Conservation (phyloP, 1,139 yeast genomes). For the Pichia sp. region DNA sequence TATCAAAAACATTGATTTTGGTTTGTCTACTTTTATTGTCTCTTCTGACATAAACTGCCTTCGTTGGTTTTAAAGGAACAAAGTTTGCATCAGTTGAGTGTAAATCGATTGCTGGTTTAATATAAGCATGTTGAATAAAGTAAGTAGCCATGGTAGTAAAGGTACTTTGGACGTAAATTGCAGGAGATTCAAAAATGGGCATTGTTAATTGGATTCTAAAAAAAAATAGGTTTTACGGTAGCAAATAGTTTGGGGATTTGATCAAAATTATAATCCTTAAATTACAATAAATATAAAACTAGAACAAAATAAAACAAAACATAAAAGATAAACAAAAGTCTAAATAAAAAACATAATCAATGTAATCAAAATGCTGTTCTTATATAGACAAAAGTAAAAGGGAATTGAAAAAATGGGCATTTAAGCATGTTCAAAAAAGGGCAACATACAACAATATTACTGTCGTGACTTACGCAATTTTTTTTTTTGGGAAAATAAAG, state of each 20-base stretch:
- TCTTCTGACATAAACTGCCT: slow-evolving; percentile 40
- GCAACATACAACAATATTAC: background rate
- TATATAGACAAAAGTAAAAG: background rate
- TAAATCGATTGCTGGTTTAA: slow-evolving; percentile 33
- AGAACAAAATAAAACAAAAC: background rate
- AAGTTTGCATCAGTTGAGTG: slow-evolving; percentile 35
- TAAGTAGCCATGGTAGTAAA: slow-evolving; percentile 36
- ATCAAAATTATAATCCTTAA: background rate
- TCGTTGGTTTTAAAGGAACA: slow-evolving; percentile 38
- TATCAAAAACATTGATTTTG: slow-evolving; percentile 44
- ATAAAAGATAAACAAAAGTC: background rate
- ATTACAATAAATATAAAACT: background rate
- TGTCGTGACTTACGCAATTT: background rate
- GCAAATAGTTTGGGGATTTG: background rate
- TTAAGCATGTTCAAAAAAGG: background rate
- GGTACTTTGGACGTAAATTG: slow-evolving; percentile 37
- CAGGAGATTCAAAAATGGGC: slow-evolving; percentile 40
- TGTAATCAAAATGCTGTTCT: background rate
- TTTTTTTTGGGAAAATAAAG: background rate
- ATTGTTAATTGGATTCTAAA: slow-evolving; percentile 10
- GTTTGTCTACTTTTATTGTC: slow-evolving; percentile 42
- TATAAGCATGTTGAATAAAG: slow-evolving; percentile 35
- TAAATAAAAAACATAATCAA: background rate
- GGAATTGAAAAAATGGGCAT: background rate
- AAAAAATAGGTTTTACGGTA: background rate